Percentiles rank a stretch among this genome's conserved stretches.
phyloP scores from a whole-genome alignment of 768 basidiomycete species.

The Podaxis sp. region DNA sequence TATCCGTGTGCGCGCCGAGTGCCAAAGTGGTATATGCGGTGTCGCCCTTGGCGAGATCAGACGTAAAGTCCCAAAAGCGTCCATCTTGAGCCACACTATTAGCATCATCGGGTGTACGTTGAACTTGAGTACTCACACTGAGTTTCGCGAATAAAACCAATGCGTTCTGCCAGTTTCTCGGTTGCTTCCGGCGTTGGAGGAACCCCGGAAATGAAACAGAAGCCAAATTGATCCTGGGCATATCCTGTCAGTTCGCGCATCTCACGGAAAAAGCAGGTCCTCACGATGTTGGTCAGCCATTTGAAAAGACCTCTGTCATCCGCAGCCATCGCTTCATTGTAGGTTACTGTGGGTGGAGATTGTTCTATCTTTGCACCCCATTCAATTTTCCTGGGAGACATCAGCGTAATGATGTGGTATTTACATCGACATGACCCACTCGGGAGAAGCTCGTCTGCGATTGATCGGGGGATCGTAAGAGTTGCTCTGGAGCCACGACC shows the following conservation, averaged over 20 bases:
- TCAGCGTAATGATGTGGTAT: background rate
- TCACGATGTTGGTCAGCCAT: slow-evolving; percentile 79
- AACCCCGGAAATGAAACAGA: slow-evolving; percentile 82
- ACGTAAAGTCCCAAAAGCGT: slow-evolving; percentile 96
- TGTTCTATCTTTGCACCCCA: slow-evolving; percentile 81
- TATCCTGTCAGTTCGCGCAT: background rate
- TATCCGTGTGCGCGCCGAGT: slow-evolving; percentile 78
- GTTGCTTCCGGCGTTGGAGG: slow-evolving; percentile 83
- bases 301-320: slow-evolving; percentile 69
- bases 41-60: slow-evolving; percentile 87
- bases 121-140: slow-evolving; percentile 32
- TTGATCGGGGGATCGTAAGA: slow-evolving; percentile 74
- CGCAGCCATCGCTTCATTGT: slow-evolving; percentile 68
- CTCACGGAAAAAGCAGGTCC: slow-evolving; percentile 24
- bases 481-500: slow-evolving; percentile 76
- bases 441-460: slow-evolving; percentile 27
- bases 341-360: slow-evolving; percentile 71
- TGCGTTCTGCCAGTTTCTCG: slow-evolving; percentile 69
- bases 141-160: slow-evolving; percentile 89
- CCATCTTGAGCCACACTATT: slow-evolving; percentile 57
- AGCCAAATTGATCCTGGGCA: slow-evolving; percentile 77
- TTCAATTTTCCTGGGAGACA: slow-evolving; percentile 52
- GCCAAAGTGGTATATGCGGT: slow-evolving; percentile 91
- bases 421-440: slow-evolving; percentile 37
- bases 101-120: background rate